Conservation (phyloP, 2,329 filamentous ascomycete species). For the Cordyceps cateniannulata region DNA sequence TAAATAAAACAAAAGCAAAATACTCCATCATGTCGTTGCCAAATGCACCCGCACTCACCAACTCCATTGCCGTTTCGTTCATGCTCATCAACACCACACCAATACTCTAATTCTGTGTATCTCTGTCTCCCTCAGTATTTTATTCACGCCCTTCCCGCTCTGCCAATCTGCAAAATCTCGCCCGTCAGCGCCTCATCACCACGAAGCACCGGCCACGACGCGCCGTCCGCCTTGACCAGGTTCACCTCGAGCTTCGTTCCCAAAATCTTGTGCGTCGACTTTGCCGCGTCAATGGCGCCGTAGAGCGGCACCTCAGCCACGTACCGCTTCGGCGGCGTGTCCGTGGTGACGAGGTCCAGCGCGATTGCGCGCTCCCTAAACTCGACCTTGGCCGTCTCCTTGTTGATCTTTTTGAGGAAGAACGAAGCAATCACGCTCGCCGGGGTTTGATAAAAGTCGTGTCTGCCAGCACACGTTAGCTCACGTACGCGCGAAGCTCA, state of each 20-base stretch:
- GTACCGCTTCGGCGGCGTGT: constrained; percentile 72
- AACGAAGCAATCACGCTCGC: constrained; percentile 81
- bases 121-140: background rate
- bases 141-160: constrained; percentile 55
- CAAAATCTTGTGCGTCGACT: constrained; percentile 73
- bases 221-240: constrained; percentile 64
- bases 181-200: constrained; percentile 63
- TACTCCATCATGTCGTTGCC: background rate
- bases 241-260: constrained; percentile 84
- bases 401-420: constrained; percentile 96
- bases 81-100: background rate
- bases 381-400: constrained; percentile 64
- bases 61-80: background rate
- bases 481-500: background rate
- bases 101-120: background rate
- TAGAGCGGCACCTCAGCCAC: constrained; percentile 68
- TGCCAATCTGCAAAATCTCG: constrained; percentile 85
- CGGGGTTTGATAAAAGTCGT: constrained; percentile 93
- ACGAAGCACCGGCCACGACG: constrained; percentile 78
- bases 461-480: constrained; percentile 24
- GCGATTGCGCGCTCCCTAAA: constrained; percentile 59
- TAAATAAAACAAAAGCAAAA: too few relatives aligned
- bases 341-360: constrained; percentile 79
- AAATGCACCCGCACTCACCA: background rate
- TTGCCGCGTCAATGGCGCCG: constrained; percentile 65